These are phyloP conservation scores for Starmera stellimalicola DNA, from an alignment of 1,139 yeast genomes.

Conservation along the genomic window DNA sequence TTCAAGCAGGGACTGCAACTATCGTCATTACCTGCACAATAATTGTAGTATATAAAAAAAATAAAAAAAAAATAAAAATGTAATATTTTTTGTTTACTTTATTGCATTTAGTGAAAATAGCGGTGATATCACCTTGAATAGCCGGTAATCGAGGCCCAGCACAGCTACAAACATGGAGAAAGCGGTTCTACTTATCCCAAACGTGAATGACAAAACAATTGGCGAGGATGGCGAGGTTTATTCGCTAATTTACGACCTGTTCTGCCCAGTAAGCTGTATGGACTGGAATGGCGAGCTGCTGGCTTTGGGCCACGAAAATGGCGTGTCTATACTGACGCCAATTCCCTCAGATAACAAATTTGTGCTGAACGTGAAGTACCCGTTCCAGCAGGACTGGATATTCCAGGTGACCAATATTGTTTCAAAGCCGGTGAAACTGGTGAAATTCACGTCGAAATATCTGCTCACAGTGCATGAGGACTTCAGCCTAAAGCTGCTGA, in stretches of 20 bases:
- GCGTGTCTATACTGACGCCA: constrained; percentile 15
- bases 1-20: constrained; percentile 34
- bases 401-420: constrained; percentile 11
- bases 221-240: constrained; percentile 1
- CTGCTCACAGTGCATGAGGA: constrained; percentile 12
- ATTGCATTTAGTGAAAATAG: too few species aligned
- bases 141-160: too few species aligned
- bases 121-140: too few species aligned
- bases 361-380: constrained; percentile 13
- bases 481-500: constrained; percentile 10
- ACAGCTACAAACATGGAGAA: background rate
- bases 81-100: too few species aligned
- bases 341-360: constrained; percentile 13
- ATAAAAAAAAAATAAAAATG: too few species aligned
- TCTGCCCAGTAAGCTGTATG: constrained; percentile 9
- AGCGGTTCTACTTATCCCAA: background rate
- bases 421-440: constrained; percentile 5
- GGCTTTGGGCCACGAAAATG: constrained; percentile 13
- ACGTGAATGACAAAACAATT: background rate
- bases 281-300: constrained; percentile 17
- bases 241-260: constrained; percentile 11
- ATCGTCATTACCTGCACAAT: too few species aligned
- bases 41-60: too few species aligned
- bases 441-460: constrained; percentile 15
- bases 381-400: constrained; percentile 17